phyloP scores from a whole-genome alignment of 306 rosid genomes.

The Lablab purpureus region DNA sequence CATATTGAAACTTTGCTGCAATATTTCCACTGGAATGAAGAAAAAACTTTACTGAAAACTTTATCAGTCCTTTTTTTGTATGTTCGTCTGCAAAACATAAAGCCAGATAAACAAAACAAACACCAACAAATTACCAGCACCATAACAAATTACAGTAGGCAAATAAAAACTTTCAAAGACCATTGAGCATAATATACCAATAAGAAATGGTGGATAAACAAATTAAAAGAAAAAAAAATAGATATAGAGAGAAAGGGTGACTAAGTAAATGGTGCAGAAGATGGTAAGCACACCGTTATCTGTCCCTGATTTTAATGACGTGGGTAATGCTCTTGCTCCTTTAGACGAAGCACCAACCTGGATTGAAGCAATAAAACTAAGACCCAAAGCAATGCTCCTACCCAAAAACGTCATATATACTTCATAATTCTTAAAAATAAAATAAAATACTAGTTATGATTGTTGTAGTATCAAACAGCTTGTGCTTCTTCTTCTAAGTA shows the following conservation, averaged over 20 bases:
- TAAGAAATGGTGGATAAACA: constrained; percentile 13
- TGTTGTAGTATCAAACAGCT: constrained; percentile 7
- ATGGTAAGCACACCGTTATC: constrained; percentile 50
- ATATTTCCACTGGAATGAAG: constrained; percentile 80
- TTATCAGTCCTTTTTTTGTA: constrained; percentile 58
- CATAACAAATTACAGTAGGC: constrained; percentile 21
- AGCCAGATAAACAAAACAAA: constrained; percentile 29
- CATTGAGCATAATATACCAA: background rate
- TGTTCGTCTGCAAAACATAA: constrained; percentile 54
- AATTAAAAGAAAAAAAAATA: background rate
- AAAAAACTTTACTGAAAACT: constrained; percentile 70
- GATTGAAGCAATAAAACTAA: constrained; percentile 18
- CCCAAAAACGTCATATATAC: background rate
- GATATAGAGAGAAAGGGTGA: background rate
- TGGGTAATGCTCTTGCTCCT: constrained; percentile 53
- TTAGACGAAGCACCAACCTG: constrained; percentile 57
- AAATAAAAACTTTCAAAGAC: background rate
- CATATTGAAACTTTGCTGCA: constrained; percentile 78
- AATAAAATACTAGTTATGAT: background rate
- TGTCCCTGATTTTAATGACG: constrained; percentile 50
- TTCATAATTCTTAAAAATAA: background rate
- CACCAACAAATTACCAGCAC: constrained; percentile 15
- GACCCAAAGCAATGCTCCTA: constrained; percentile 20
- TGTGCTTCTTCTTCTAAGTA: background rate
- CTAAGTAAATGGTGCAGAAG: background rate